Conservation (phyloP, 1,284 basidiomycete species). For the Ustilago cynodontis region DNA sequence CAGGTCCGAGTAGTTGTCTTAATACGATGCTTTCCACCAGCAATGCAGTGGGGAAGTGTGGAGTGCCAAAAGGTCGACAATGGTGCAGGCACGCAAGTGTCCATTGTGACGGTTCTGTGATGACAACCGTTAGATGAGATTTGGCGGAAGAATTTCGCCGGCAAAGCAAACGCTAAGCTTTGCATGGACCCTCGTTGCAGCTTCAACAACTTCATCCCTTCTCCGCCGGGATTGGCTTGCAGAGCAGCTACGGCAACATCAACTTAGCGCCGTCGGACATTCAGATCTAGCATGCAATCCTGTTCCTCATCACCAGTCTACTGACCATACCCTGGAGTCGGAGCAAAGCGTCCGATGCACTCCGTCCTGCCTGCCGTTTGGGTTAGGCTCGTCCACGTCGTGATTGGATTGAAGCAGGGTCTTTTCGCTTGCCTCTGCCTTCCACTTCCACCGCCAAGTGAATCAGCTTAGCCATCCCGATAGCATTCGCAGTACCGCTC, state of each 20-base stretch:
- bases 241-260: too few species aligned
- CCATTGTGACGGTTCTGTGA: too few species aligned
- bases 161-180: not conserved
- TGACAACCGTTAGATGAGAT: too few species aligned
- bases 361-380: not conserved
- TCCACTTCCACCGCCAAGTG: not conserved
- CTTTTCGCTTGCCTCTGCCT: not conserved
- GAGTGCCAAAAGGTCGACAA: too few species aligned
- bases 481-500: too few species aligned
- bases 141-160: not conserved
- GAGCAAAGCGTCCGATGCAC: not conserved
- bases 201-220: not conserved
- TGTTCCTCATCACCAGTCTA: too few species aligned
- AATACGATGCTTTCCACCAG: too few species aligned
- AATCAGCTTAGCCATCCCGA: not conserved
- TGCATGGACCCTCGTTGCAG: not conserved
- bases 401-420: not conserved
- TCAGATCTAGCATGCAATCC: not conserved
- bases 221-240: too few species aligned
- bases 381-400: not conserved
- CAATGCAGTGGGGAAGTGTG: too few species aligned
- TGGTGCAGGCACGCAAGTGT: too few species aligned
- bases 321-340: too few species aligned
- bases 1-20: too few species aligned
- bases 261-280: not conserved